phyloP scores from a whole-genome alignment of 2,329 filamentous ascomycete species.

The Alternaria longipes region DNA sequence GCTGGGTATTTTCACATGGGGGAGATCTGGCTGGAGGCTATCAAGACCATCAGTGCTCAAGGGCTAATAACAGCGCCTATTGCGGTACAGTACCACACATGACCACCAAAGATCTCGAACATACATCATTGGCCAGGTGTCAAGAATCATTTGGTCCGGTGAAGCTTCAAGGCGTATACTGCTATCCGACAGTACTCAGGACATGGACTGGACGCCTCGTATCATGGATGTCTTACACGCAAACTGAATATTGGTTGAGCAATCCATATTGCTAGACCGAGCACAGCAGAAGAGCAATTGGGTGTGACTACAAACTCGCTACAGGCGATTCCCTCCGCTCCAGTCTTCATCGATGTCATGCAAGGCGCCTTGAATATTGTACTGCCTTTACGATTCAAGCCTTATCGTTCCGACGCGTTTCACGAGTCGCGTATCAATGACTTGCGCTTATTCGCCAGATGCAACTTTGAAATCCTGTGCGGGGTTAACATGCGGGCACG shows the following conservation, averaged over 20 bases:
- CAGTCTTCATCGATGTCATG: neutral
- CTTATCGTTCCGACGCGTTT: neutral
- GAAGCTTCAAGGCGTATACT: neutral
- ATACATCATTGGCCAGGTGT: neutral
- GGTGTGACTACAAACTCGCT: neutral
- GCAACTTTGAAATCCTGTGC: neutral
- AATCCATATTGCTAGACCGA: neutral
- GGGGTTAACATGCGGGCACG: slow-evolving; percentile 32
- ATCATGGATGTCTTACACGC: neutral
- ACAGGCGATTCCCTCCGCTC: neutral
- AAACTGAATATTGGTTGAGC: neutral
- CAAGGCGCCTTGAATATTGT: neutral
- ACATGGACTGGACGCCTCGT: neutral
- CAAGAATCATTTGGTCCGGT: neutral
- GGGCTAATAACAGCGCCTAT: slow-evolving; percentile 25
- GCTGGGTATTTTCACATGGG: slow-evolving; percentile 44
- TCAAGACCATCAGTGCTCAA: slow-evolving; percentile 14
- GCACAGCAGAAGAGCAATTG: neutral
- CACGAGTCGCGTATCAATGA: slow-evolving; percentile 5
- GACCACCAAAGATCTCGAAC: neutral
- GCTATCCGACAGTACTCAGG: neutral
- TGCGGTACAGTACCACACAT: neutral
- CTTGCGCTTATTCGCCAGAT: slow-evolving; percentile 12
- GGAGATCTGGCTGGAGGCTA: slow-evolving; percentile 32
- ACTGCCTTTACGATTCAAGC: neutral